Percentiles rank a stretch among this genome's conserved stretches.
These are phyloP conservation scores for Gossypium australe DNA, from an alignment of 345 rosid genomes.

Conservation along the genomic window DNA sequence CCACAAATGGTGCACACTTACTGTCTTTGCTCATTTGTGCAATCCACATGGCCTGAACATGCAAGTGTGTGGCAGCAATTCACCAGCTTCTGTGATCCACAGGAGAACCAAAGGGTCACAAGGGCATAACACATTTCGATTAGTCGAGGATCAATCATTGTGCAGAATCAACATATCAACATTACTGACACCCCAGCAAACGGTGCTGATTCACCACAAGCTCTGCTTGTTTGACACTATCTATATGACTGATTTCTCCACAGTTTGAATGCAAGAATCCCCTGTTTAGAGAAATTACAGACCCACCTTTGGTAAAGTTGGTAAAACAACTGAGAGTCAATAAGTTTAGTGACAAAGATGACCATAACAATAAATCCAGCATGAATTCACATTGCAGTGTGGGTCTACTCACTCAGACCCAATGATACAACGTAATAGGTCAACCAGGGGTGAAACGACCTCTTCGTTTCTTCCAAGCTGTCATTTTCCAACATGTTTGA, in stretches of 20 bases:
- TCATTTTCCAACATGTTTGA: slow-evolving; percentile 20
- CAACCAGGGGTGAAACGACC: slow-evolving; percentile 22
- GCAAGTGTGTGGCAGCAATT: slow-evolving; percentile 18
- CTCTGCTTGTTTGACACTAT: slow-evolving; percentile 23
- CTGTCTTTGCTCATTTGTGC: not conserved
- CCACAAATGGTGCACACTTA: not conserved
- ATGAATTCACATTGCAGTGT: slow-evolving; percentile 4
- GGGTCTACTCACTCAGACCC: slow-evolving; percentile 4
- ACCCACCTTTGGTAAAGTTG: slow-evolving; percentile 19
- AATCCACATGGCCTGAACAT: slow-evolving; percentile 10
- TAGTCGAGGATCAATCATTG: not conserved
- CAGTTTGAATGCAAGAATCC: slow-evolving; percentile 12
- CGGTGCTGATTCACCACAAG: slow-evolving; percentile 8
- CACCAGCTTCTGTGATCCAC: slow-evolving; percentile 10
- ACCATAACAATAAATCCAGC: slow-evolving; percentile 16
- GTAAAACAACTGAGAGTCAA: slow-evolving; percentile 6
- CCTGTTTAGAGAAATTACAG: not conserved
- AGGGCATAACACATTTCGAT: not conserved
- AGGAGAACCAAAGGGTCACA: not conserved
- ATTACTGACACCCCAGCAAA: not conserved
- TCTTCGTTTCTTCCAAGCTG: slow-evolving; percentile 20
- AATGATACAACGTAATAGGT: slow-evolving; percentile 21
- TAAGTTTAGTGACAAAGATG: slow-evolving; percentile 7
- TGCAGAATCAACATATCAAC: slow-evolving; percentile 7
- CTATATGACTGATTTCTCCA: slow-evolving; percentile 21